phyloP scores from a whole-genome alignment of 805 yeast species.

The Sugiyamaella chiloensis region DNA sequence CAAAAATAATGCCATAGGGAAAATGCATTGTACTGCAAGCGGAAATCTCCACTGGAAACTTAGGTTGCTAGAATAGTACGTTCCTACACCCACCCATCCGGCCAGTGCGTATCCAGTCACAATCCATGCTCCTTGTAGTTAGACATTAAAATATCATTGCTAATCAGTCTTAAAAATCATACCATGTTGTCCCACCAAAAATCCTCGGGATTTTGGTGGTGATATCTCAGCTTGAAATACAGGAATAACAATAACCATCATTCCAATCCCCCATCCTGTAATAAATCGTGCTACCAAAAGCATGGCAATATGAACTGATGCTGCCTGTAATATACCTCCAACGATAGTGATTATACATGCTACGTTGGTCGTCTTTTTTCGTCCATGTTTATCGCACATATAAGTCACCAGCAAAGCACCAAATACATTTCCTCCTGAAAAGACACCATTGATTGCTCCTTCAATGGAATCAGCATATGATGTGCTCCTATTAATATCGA shows the following conservation, averaged over 20 bases:
- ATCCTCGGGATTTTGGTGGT: constrained; percentile 1
- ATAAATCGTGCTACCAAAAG: background rate
- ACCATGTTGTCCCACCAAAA: constrained; percentile 4
- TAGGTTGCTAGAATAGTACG: background rate
- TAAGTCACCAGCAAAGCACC: constrained; percentile 2
- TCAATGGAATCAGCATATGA: constrained; percentile 3
- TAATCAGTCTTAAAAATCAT: background rate
- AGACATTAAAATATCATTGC: background rate
- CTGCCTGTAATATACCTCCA: constrained; percentile 1
- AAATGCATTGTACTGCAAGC: constrained; percentile 3
- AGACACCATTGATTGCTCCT: constrained; percentile 12
- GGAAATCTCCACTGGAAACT: constrained; percentile 5
- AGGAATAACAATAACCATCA: constrained; percentile 4
- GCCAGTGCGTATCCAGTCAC: constrained; percentile 2
- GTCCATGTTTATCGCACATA: constrained; percentile 1
- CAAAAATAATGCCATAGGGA: background rate
- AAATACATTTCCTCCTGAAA: constrained; percentile 2
- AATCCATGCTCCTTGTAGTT: constrained; percentile 1
- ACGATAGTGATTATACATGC: background rate
- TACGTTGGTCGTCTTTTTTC: constrained; percentile 2
- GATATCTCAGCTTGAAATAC: constrained; percentile 2
- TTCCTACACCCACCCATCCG: constrained; percentile 4
- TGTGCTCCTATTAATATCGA: constrained; percentile 6
- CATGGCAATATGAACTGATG: background rate
- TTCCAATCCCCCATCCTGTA: constrained; percentile 3